phyloP scores from a whole-genome alignment of 192 early-diverging fungal species.

The Polychytrium aggregatum region DNA sequence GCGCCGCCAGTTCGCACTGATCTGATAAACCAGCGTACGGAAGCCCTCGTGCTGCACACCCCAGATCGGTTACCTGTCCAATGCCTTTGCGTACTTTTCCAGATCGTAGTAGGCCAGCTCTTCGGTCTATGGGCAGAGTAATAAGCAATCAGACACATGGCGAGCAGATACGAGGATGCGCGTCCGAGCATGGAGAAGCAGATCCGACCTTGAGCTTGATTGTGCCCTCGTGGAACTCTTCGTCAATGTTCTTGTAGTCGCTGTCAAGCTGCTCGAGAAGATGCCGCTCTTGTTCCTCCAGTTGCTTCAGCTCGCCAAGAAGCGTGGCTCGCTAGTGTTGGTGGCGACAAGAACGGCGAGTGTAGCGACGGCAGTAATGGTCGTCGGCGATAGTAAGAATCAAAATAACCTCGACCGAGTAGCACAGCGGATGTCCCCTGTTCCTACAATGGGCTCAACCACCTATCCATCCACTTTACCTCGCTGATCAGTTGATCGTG shows the following conservation, averaged over 20 bases:
- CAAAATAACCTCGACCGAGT: too few relatives aligned
- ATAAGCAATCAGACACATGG: constrained; percentile 1
- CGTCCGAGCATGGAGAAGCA: too few relatives aligned
- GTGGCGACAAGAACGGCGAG: too few relatives aligned
- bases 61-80: constrained; percentile 69
- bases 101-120: constrained; percentile 73
- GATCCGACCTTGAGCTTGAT: constrained; percentile 51
- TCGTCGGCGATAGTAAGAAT: too few relatives aligned
- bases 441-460: too few relatives aligned
- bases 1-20: too few relatives aligned
- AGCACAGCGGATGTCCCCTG: too few relatives aligned
- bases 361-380: too few relatives aligned
- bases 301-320: constrained; percentile 68
- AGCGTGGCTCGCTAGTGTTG: constrained; percentile 47
- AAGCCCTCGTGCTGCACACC: too few relatives aligned
- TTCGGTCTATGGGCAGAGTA: constrained; percentile 36
- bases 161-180: too few relatives aligned
- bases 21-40: too few relatives aligned
- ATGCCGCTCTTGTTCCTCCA: constrained; percentile 57
- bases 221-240: constrained; percentile 53
- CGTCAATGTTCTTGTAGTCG: constrained; percentile 70
- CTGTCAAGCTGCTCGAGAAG: constrained; percentile 49
- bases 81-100: constrained; percentile 71
- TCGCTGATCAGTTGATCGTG: constrained; percentile 19
- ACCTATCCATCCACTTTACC: too few relatives aligned